Evolutionary conservation across 202 grass and related monocot species (phyloP), one percentile per base, ranked within the genome.

Genomic region (Elaeis oleifera): DNA sequence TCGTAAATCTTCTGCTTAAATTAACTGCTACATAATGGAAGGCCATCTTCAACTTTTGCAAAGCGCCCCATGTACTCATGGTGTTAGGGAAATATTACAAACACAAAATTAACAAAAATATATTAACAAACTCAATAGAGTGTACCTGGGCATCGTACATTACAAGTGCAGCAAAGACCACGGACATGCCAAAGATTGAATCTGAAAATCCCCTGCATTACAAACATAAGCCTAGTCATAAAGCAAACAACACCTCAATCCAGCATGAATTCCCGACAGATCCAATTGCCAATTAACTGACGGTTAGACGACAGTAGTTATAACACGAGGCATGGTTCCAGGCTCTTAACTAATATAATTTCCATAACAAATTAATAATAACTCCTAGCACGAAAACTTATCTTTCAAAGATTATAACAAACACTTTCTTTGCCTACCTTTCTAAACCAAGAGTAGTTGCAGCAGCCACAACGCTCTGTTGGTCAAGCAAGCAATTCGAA

Each of bases 131-230:
- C 65, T 16, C 51, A 23, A 16, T 21, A 21, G 24, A 5, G 39
- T 11, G 57, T 83, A 97, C 92, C 88, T 97, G 88, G 23, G 92
- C 79, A 70, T 97, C 92, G 60, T 91, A 97, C 88, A 97, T 97
- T n/a, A 97, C 79, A 58, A 97, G 73, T 7, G 79, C 82, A 25
- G 92, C 84, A 81, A 97, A 84, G n/a, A 97, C 79, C 44, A 89
- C 68, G 1, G 84, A 83, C 92, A 97, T 91, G 68, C 92, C 92
- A 2, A 97, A 97, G 63, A 97, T 74, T 9, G 84, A 84, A 58
- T 97, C 92, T 39, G 82, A 83, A 68, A 97, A 81, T 17, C 92
- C 87, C 87, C 87, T 97, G 84, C 61, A 73, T 53, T 76, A 63
- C 85, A 86, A 81, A 75, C 55, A 69, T 18, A 60, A 36, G 54